Evolutionary conservation across 352 stramenopile genomes (phyloP).

Genomic region (Phytophthora pisi): DNA sequence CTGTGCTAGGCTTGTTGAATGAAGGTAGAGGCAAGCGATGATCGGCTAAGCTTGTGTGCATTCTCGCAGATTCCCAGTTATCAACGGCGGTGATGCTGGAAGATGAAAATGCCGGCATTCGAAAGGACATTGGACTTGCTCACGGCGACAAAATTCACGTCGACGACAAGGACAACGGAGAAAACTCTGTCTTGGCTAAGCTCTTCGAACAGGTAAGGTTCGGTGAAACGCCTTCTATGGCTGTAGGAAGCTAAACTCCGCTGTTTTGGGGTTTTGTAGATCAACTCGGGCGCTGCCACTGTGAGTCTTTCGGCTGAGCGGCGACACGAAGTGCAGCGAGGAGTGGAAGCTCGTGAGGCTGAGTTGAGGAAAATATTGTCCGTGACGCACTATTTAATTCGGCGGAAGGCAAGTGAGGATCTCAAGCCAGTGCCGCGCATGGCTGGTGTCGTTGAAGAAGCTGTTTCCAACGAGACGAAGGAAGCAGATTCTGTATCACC

Average conservation of each 20-base stretch:
- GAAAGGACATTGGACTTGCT: conserved; percentile 81
- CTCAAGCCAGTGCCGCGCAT: conserved; percentile 38
- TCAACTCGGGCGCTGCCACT: conserved; percentile 81
- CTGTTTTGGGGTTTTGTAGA: conserved; percentile 40
- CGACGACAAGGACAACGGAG: conserved; percentile 78
- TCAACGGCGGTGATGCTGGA: conserved; percentile 77
- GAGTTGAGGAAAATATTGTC: conserved; percentile 85
- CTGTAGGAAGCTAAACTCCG: background rate
- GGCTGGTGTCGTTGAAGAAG: conserved; percentile 38
- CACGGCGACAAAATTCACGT: conserved; percentile 92
- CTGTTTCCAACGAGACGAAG: conserved; percentile 24
- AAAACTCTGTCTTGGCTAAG: conserved; percentile 81
- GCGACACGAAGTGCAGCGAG: conserved; percentile 86
- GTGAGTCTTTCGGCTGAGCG: conserved; percentile 87
- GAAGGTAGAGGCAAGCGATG: background rate
- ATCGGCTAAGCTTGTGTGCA: conserved; percentile 1
- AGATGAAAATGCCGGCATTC: conserved; percentile 68
- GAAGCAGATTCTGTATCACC: conserved; percentile 28
- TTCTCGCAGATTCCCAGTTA: conserved; percentile 62
- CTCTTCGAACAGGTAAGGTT: conserved; percentile 75
- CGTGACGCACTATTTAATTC: conserved; percentile 83
- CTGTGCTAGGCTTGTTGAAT: background rate
- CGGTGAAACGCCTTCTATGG: background rate
- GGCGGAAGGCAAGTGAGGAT: conserved; percentile 59
- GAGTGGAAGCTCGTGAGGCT: conserved; percentile 83